A percentile compares a stretch with the other conserved stretches of the same genome.
Evolutionary conservation across 176 grass and related monocot genomes (phyloP).

Genomic region (Tuctoria greenei): DNA sequence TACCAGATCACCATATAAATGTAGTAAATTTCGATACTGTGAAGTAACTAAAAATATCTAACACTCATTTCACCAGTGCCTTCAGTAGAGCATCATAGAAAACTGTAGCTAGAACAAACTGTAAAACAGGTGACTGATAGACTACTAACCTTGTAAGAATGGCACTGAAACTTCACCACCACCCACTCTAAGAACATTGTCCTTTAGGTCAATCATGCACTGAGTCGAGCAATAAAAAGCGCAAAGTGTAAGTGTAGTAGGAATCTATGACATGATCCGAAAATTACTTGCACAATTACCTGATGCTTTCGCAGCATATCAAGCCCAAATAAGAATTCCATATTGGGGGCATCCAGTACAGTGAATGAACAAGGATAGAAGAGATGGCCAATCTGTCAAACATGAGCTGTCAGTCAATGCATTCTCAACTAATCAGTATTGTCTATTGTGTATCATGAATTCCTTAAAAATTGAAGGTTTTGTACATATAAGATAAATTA

Average conservation of each 20-base stretch:
- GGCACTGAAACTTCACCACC: constrained; percentile 96
- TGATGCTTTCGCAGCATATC: constrained; percentile 99
- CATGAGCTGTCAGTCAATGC: background rate
- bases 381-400: constrained; percentile 71
- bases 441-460: background rate
- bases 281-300: constrained; percentile 51
- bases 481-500: background rate
- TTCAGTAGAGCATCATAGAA: background rate
- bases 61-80: background rate
- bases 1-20: constrained; percentile 7
- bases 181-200: constrained; percentile 97
- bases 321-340: constrained; percentile 99
- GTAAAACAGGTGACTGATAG: constrained; percentile 1
- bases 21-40: constrained; percentile 20
- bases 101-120: constrained; percentile 22
- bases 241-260: constrained; percentile 1
- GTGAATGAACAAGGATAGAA: constrained; percentile 98
- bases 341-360: constrained; percentile 93
- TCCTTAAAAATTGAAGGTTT: background rate
- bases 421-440: background rate
- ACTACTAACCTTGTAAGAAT: constrained; percentile 78
- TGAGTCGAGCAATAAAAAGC: constrained; percentile 37
- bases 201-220: constrained; percentile 99
- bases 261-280: constrained; percentile 11
- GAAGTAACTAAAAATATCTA: background rate